Percentiles rank a stretch among this genome's conserved stretches.
Evolutionary conservation across 2,329 filamentous ascomycete genomes (phyloP).

Genomic region (Pezicula carpinea): DNA sequence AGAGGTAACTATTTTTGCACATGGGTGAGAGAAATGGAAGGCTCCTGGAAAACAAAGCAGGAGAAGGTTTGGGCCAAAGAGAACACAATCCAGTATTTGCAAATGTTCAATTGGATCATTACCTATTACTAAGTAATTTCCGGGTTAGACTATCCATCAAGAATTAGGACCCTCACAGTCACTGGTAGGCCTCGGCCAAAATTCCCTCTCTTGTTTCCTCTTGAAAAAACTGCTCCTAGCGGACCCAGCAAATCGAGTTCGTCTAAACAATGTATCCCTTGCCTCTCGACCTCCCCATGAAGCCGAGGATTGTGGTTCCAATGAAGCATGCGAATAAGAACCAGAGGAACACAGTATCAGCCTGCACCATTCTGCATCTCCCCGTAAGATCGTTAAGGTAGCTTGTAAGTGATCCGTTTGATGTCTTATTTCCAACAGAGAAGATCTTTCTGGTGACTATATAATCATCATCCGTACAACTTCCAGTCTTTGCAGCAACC

Average conservation of each 20-base stretch:
- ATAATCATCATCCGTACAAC: constrained; percentile 11
- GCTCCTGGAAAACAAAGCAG: constrained; percentile 7
- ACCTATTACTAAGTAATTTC: no score
- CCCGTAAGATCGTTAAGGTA: constrained; percentile 3
- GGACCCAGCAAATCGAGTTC: not conserved
- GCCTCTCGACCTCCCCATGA: constrained; percentile 5
- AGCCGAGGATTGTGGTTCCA: constrained; percentile 11
- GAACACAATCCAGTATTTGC: no score
- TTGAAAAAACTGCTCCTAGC: not conserved
- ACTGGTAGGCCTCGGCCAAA: not conserved
- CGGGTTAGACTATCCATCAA: no score
- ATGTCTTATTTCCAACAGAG: not conserved
- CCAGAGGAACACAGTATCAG: constrained; percentile 22
- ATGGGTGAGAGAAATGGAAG: constrained; percentile 35
- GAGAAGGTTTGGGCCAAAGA: not conserved
- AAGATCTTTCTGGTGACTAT: constrained; percentile 10
- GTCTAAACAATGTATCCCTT: not conserved
- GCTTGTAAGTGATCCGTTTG: not conserved
- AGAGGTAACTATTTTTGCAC: constrained; percentile 38
- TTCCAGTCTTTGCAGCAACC: constrained; percentile 16
- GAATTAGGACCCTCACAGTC: no score
- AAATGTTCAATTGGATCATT: no score
- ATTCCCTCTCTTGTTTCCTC: not conserved
- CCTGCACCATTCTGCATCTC: constrained; percentile 18
- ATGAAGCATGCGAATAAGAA: constrained; percentile 15